These are phyloP conservation scores for carrot (Daucus carota) DNA, from an alignment of 129 eudicot genomes.

Conservation along the genomic window DNA sequence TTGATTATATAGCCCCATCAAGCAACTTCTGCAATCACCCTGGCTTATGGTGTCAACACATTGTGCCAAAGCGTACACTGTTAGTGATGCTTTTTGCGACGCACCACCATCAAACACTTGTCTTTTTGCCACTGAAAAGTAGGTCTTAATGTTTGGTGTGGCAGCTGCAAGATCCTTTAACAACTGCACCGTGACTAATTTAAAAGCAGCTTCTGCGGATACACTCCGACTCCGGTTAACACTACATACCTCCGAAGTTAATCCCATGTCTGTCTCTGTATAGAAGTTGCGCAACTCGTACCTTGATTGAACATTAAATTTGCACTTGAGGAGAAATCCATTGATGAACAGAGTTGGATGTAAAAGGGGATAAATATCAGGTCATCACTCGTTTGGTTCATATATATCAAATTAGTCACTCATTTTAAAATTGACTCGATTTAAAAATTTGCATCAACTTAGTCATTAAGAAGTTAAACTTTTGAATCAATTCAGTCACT, in stretches of 20 bases:
- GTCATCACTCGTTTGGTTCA: too few species aligned
- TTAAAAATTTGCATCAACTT: too few species aligned
- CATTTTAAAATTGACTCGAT: too few species aligned
- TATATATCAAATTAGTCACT: too few species aligned
- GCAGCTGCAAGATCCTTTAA: conserved; percentile 30
- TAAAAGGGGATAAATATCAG: too few species aligned
- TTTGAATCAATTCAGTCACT: too few species aligned
- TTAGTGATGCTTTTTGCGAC: background rate
- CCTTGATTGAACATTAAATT: background rate
- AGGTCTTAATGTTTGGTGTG: conserved; percentile 25
- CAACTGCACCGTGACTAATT: conserved; percentile 5
- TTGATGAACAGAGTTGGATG: background rate
- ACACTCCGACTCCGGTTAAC: conserved; percentile 7
- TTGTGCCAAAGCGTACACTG: conserved; percentile 31
- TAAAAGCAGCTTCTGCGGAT: conserved; percentile 16
- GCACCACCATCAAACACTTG: conserved; percentile 11
- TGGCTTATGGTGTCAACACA: conserved; percentile 20
- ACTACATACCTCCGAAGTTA: background rate
- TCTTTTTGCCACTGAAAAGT: conserved; percentile 25
- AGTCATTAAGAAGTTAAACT: too few species aligned
- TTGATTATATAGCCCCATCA: conserved; percentile 4
- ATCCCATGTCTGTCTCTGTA: background rate
- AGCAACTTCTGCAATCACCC: conserved; percentile 17
- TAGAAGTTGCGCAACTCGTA: background rate
- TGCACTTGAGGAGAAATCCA: background rate